Percentiles rank a stretch among this genome's conserved stretches.
Evolutionary conservation across 2,329 filamentous ascomycete genomes (phyloP).

Genomic region (Aspergillus luchuensis): DNA sequence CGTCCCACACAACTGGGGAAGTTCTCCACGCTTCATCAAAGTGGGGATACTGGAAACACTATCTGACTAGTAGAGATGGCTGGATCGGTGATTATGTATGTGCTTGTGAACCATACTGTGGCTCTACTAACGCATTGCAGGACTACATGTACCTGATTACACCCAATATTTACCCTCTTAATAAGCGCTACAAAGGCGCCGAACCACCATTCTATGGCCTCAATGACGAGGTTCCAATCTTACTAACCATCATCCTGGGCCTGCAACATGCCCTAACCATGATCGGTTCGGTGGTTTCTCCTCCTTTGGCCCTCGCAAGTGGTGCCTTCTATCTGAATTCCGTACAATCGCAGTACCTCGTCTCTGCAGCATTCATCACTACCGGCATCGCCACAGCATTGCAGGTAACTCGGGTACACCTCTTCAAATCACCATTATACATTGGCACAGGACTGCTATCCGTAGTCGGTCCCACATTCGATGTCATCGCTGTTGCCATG

Average conservation of each 20-base stretch:
- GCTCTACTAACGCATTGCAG: slow-evolving; percentile 15
- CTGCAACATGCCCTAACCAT: slow-evolving; percentile 80
- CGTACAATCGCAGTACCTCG: slow-evolving; percentile 71
- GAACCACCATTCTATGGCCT: slow-evolving; percentile 83
- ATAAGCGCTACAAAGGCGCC: slow-evolving; percentile 46
- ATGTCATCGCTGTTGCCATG: slow-evolving; percentile 73
- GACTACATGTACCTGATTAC: slow-evolving; percentile 59
- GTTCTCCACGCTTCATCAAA: slow-evolving; percentile 5
- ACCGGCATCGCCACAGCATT: slow-evolving; percentile 73
- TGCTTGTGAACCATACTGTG: background rate
- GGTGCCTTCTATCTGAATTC: slow-evolving; percentile 63
- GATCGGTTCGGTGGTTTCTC: slow-evolving; percentile 74
- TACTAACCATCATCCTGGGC: slow-evolving; percentile 72
- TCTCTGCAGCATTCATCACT: slow-evolving; percentile 76
- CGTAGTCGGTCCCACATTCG: slow-evolving; percentile 77
- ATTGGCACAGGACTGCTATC: slow-evolving; percentile 78
- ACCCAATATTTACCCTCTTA: slow-evolving; percentile 57
- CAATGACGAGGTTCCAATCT: slow-evolving; percentile 73
- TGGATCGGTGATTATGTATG: slow-evolving; percentile 53
- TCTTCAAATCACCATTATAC: slow-evolving; percentile 72
- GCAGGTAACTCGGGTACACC: slow-evolving; percentile 76
- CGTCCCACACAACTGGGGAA: background rate
- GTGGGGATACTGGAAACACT: slow-evolving; percentile 27
- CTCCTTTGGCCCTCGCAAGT: slow-evolving; percentile 70
- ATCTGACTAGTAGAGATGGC: slow-evolving; percentile 41